Conservation (phyloP, 139 green algal genomes). For the Coccomyxa sp. region DNA sequence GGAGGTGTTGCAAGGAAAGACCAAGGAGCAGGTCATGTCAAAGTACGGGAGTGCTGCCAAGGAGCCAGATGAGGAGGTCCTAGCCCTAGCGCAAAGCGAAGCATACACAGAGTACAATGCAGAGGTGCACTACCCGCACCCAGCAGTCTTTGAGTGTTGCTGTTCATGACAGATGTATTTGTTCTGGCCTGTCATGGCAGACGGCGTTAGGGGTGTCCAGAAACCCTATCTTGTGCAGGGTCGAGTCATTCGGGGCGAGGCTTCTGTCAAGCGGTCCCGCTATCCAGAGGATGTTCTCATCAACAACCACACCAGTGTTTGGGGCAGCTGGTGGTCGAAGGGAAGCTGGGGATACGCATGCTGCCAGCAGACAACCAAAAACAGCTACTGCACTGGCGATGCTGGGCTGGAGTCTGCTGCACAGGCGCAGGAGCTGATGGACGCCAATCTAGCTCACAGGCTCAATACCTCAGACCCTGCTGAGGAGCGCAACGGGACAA, state of each 20-base stretch:
- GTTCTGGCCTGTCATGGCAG: not conserved
- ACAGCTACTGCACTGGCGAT: conserved; percentile 90
- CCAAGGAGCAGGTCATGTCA: conserved; percentile 63
- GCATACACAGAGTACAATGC: conserved; percentile 96
- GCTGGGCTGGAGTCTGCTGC: conserved; percentile 22
- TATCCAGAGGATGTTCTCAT: conserved; percentile 96
- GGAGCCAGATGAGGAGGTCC: conserved; percentile 45
- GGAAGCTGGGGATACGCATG: conserved; percentile 94
- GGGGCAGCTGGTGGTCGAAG: conserved; percentile 58
- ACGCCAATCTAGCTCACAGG: conserved; percentile 18
- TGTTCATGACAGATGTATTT: not conserved
- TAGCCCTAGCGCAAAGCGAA: conserved; percentile 82
- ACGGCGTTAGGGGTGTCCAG: not conserved
- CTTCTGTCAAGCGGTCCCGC: conserved; percentile 41
- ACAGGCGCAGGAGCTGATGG: conserved; percentile 9
- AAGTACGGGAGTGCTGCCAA: conserved; percentile 85
- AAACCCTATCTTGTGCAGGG: not conserved
- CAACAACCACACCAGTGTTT: conserved; percentile 86
- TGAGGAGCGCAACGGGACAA: not conserved
- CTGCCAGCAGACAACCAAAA: conserved; percentile 81
- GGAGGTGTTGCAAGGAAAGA: conserved; percentile 44
- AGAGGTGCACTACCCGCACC: conserved; percentile 21
- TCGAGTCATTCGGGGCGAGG: not conserved
- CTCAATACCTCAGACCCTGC: not conserved
- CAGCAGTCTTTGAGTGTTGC: conserved; percentile 8